Evolutionary conservation across 176 grass and related monocot genomes (phyloP), one percentile per base, ranked within the genome.

Genomic region (Zoysia japonica): DNA sequence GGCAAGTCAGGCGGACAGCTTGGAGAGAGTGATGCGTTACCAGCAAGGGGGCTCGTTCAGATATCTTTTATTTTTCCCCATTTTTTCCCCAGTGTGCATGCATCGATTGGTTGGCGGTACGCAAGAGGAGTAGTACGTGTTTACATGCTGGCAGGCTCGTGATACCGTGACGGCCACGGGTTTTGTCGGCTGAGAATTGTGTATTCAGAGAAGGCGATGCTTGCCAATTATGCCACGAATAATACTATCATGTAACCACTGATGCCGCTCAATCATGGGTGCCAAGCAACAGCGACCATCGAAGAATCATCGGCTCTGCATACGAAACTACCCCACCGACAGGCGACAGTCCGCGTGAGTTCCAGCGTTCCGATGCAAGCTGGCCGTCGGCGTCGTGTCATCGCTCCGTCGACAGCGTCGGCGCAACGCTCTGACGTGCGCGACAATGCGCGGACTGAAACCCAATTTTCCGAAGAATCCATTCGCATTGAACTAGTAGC

Each of bases 391-490:
- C 20, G 41, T 88, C 86, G 43, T 36, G 49, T 17, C 41, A 70
- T 49, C 48, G 81, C 15, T 15, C 41, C 9, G 11, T 0, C 47
- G 87, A 88, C 77, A 88, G 87, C 57, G 81, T 46, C 87, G 5
- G 40, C 71, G 3, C 82, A 80, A 80, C 82, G 86, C 44, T 47
- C 65, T 46, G 71, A 12, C 78, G 71, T 20, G 50, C 57, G 7
- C 2, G 43, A 38, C 64, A 48, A 80, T 14, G 28, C 28, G 46
- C 76, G 15, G n/a, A 3, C 59, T 59, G 14, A 65, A 75, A 15
- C n/a, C 12, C 19, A 55, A 56, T 36, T 38, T 47, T 6, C 14
- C 5, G 5, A 11, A 1, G 28, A 28, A 28, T 28, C 28, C 28
- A 28, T 28, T 28, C 28, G 28, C 28, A 28, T 28, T 28, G 28